Conservation (phyloP, 2,329 filamentous ascomycete species). For the Cladosporium halotolerans region DNA sequence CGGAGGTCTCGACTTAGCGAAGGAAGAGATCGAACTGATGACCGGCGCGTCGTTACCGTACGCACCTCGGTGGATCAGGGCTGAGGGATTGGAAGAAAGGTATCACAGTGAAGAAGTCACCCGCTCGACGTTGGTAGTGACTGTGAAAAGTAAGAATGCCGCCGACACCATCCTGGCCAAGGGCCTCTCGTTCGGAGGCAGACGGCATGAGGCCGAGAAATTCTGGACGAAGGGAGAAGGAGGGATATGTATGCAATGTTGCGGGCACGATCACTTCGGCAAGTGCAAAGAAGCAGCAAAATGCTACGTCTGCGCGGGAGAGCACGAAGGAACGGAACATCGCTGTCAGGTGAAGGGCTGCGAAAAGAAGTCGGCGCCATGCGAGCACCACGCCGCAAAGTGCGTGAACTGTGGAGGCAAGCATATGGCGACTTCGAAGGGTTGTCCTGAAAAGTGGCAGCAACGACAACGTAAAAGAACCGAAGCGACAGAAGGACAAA, state of each 20-base stretch:
- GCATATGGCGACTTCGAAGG: not conserved
- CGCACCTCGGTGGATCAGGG: not conserved
- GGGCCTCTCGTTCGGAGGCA: not conserved
- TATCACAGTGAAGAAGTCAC: not conserved
- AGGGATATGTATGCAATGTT: not conserved
- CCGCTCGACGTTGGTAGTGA: not conserved
- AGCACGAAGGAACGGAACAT: not conserved
- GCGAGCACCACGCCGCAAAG: not conserved
- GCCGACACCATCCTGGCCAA: not conserved
- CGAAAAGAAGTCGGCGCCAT: not conserved
- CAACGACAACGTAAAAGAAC: not conserved
- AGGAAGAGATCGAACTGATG: not conserved
- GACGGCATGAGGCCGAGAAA: not conserved
- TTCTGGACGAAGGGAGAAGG: not conserved
- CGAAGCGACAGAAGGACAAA: not conserved
- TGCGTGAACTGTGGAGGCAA: not conserved
- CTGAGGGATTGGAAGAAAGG: not conserved
- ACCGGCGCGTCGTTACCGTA: not conserved
- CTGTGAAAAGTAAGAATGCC: not conserved
- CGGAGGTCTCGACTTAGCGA: not conserved
- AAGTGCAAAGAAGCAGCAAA: not conserved
- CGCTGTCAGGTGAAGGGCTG: not conserved
- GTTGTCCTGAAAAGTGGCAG: not conserved
- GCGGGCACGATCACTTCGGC: not conserved
- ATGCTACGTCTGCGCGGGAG: not conserved